A percentile compares a stretch with the other conserved stretches of the same genome.
These are phyloP conservation scores for Backusella australiensis DNA, from an alignment of 192 early-diverging fungal species.

Conservation along the genomic window DNA sequence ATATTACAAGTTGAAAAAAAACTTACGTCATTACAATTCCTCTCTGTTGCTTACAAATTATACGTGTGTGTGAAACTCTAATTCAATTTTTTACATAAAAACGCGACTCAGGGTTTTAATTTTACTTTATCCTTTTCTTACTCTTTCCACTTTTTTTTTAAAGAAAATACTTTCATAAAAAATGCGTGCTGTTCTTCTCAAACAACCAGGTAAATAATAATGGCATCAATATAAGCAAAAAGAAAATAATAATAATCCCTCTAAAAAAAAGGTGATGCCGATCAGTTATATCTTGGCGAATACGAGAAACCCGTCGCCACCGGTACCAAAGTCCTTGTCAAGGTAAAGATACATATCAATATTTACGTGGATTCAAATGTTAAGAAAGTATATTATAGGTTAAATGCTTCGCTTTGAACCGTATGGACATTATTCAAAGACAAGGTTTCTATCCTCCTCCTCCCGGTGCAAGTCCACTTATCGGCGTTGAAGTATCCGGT, in stretches of 20 bases:
- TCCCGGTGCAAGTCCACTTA: slow-evolving; percentile 54
- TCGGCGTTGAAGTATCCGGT: slow-evolving; percentile 78
- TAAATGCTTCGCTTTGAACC: slow-evolving; percentile 65
- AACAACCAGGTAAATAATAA: slow-evolving; percentile 36
- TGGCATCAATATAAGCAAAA: not conserved
- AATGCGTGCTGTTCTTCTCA: slow-evolving; percentile 51
- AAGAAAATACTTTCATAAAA: not conserved
- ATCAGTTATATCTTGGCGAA: slow-evolving; percentile 49
- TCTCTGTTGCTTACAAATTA: not conserved
- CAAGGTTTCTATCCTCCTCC: slow-evolving; percentile 70
- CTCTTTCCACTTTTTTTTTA: not conserved
- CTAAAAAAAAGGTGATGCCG: slow-evolving; percentile 32
- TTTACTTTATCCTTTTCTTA: not conserved
- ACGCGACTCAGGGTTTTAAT: not conserved
- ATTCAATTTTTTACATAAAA: not conserved
- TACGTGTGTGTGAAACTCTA: not conserved
- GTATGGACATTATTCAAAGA: slow-evolving; percentile 78
- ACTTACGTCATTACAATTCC: not conserved
- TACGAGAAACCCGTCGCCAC: slow-evolving; percentile 38
- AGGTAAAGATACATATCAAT: slow-evolving; percentile 27
- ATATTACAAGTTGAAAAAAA: not conserved
- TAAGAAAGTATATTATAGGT: slow-evolving; percentile 27
- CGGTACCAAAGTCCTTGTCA: slow-evolving; percentile 48
- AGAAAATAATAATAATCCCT: not conserved
- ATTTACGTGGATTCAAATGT: not conserved